Conservation (phyloP, 148 eudicot species). For the Pharnaceum exiguum region DNA sequence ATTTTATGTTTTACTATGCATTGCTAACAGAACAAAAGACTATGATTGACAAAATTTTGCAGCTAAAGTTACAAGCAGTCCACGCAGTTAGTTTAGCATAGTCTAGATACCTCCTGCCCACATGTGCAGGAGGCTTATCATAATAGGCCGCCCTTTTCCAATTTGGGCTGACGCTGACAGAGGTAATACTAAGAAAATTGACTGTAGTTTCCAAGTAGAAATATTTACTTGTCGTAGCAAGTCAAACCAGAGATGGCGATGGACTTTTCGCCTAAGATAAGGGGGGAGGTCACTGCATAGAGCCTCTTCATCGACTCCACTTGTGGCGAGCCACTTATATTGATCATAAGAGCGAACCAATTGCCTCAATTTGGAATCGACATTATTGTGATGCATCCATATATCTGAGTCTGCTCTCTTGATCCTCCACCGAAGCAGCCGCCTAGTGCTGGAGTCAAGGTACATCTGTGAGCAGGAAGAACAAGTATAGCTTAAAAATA, state of each 20-base stretch:
- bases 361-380: slow-evolving; percentile 40
- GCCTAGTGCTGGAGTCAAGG: slow-evolving; percentile 42
- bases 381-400: slow-evolving; percentile 65
- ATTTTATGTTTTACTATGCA: too few relatives aligned
- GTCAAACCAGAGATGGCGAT: slow-evolving; percentile 56
- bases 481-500: too few relatives aligned
- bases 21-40: too few relatives aligned
- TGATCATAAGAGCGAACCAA: slow-evolving; percentile 50
- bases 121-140: too few relatives aligned
- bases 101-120: too few relatives aligned
- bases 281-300: slow-evolving; percentile 47
- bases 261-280: slow-evolving; percentile 44
- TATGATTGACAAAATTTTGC: too few relatives aligned
- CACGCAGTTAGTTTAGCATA: too few relatives aligned
- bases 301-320: slow-evolving; percentile 59
- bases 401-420: slow-evolving; percentile 51
- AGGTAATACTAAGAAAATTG: too few relatives aligned
- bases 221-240: slow-evolving; percentile 40
- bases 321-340: slow-evolving; percentile 58
- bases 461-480: slow-evolving; percentile 35
- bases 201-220: too few relatives aligned
- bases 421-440: slow-evolving; percentile 56
- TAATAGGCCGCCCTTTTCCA: too few relatives aligned
- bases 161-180: too few relatives aligned
- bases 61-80: too few relatives aligned